A percentile compares a stretch with the other conserved stretches of the same genome.
Conservation (phyloP, 2,329 filamentous ascomycete species). For the Calonectria montana region DNA sequence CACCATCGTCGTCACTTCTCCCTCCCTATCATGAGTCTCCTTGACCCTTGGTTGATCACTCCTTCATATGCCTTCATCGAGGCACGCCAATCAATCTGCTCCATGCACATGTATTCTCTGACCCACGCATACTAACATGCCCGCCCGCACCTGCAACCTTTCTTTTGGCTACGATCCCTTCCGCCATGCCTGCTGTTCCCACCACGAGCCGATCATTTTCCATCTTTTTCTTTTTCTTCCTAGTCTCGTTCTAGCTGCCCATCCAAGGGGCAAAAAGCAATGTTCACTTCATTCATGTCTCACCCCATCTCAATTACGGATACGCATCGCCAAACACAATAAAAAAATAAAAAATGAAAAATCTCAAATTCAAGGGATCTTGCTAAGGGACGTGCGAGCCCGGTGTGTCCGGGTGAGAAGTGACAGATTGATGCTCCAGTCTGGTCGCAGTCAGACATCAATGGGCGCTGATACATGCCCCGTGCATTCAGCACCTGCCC, state of each 20-base stretch:
- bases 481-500: slow-evolving; percentile 9
- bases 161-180: slow-evolving; percentile 25
- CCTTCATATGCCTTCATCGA: slow-evolving; percentile 15
- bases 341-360: background rate
- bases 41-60: slow-evolving; percentile 7
- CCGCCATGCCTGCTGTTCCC: slow-evolving; percentile 9
- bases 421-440: slow-evolving; percentile 16
- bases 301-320: slow-evolving; percentile 7
- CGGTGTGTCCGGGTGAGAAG: slow-evolving; percentile 16
- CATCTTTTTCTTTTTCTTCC: background rate
- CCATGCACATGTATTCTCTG: background rate
- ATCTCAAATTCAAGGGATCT: slow-evolving; percentile 3
- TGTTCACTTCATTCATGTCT: slow-evolving; percentile 11
- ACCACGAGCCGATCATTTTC: slow-evolving; percentile 6
- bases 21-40: background rate
- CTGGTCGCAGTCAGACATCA: slow-evolving; percentile 9
- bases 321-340: background rate
- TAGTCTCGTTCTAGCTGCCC: background rate
- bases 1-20: slow-evolving; percentile 10
- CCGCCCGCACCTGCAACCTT: slow-evolving; percentile 26
- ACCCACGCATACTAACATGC: background rate
- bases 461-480: background rate
- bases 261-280: background rate
- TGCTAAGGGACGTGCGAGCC: slow-evolving; percentile 1
- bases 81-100: slow-evolving; percentile 11